Conservation (phyloP, 768 basidiomycete species). For the Mycena venus region DNA sequence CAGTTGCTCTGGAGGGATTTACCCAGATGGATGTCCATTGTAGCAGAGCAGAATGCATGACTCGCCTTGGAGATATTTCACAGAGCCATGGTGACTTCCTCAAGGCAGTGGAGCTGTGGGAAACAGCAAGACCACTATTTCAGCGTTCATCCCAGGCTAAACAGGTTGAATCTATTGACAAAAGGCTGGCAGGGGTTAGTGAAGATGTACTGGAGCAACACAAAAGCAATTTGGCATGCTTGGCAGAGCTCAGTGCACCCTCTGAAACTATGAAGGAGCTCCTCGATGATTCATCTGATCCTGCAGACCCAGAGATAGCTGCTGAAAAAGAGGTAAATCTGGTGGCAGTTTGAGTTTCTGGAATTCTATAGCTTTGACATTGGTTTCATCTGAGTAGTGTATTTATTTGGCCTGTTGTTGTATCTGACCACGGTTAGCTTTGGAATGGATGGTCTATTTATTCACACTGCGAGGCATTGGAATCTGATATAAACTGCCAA, state of each 20-base stretch:
- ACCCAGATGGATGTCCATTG: background rate
- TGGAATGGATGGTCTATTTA: too few species aligned
- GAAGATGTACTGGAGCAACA: background rate
- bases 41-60: background rate
- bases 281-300: too few species aligned
- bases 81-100: background rate
- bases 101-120: background rate
- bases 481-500: too few species aligned
- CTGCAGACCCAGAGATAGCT: background rate
- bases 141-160: too few species aligned
- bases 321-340: background rate
- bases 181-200: background rate
- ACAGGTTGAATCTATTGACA: background rate
- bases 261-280: too few species aligned
- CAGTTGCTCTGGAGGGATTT: background rate
- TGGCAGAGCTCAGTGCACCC: background rate
- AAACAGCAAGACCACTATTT: background rate
- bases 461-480: too few species aligned
- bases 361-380: background rate
- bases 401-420: background rate
- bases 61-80: background rate
- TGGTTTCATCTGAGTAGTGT: background rate
- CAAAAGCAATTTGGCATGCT: background rate
- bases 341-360: background rate
- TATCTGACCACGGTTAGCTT: too few species aligned